Conservation (phyloP, 495 filamentous ascomycete genomes). For the Aspergillus panamensis region DNA sequence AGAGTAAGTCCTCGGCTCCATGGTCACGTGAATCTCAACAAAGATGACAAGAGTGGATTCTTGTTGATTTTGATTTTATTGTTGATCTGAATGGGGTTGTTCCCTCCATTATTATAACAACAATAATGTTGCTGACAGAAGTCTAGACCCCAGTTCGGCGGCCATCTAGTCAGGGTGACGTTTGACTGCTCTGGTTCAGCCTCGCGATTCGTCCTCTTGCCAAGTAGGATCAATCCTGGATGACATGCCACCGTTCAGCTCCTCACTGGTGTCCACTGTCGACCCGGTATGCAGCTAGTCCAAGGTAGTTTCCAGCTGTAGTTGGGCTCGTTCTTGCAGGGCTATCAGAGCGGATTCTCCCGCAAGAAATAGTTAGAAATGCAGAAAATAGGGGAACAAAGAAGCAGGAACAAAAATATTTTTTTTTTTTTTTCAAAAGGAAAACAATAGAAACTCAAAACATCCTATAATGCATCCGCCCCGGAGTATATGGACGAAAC, state of each 20-base stretch:
- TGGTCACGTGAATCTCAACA: background rate
- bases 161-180: background rate
- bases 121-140: background rate
- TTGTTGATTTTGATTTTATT: no score
- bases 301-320: background rate
- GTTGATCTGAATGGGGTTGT: no score
- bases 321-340: background rate
- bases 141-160: background rate
- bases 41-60: background rate
- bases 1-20: background rate
- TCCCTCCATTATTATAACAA: background rate
- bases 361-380: background rate
- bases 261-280: background rate
- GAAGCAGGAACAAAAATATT: no score
- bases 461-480: background rate
- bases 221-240: background rate
- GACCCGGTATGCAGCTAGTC: background rate
- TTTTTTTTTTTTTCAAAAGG: no score
- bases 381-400: background rate
- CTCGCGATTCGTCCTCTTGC: background rate
- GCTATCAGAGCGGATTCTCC: no score
- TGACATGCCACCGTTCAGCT: background rate
- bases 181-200: background rate
- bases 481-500: background rate
- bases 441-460: background rate